These are phyloP conservation scores for Penicillium cosmopolitanum DNA, from an alignment of 495 filamentous ascomycete species.

Conservation along the genomic window DNA sequence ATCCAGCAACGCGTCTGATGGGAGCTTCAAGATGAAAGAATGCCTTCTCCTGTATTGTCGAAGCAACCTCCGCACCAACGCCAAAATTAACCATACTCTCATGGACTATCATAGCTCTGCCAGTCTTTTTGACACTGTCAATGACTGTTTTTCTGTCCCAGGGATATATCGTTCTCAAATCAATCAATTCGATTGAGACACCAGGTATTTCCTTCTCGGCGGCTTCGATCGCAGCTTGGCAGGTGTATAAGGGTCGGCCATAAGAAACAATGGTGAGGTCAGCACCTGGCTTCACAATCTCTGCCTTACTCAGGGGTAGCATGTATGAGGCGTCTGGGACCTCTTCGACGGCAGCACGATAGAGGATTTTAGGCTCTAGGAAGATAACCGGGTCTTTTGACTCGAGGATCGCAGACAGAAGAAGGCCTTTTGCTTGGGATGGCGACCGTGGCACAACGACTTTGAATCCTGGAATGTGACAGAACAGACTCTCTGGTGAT, in stretches of 20 bases:
- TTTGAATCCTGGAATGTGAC: conserved; percentile 85
- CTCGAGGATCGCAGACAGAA: conserved; percentile 75
- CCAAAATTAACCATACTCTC: conserved; percentile 96
- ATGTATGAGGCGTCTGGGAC: conserved; percentile 85
- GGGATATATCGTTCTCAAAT: conserved; percentile 88
- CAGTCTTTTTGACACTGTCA: conserved; percentile 86
- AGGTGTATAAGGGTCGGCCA: conserved; percentile 89
- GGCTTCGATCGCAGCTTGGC: conserved; percentile 74
- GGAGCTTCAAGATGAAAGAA: conserved; percentile 90
- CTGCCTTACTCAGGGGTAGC: conserved; percentile 85
- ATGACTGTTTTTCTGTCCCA: conserved; percentile 90
- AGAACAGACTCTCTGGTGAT: conserved; percentile 89
- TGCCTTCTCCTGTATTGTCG: conserved; percentile 85
- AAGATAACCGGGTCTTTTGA: conserved; percentile 91
- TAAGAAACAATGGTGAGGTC: conserved; percentile 90
- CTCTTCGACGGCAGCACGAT: conserved; percentile 93
- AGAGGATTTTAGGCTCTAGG: conserved; percentile 96
- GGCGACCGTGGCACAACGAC: conserved; percentile 92
- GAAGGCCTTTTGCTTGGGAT: conserved; percentile 87
- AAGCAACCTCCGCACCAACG: conserved; percentile 89
- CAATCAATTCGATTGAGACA: conserved; percentile 84
- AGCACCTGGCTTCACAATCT: conserved; percentile 80
- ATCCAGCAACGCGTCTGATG: conserved; percentile 91
- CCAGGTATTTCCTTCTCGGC: conserved; percentile 77
- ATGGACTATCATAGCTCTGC: conserved; percentile 88